Evolutionary conservation across 257 asterid species (phyloP).

Genomic region (Solanum chilense): DNA sequence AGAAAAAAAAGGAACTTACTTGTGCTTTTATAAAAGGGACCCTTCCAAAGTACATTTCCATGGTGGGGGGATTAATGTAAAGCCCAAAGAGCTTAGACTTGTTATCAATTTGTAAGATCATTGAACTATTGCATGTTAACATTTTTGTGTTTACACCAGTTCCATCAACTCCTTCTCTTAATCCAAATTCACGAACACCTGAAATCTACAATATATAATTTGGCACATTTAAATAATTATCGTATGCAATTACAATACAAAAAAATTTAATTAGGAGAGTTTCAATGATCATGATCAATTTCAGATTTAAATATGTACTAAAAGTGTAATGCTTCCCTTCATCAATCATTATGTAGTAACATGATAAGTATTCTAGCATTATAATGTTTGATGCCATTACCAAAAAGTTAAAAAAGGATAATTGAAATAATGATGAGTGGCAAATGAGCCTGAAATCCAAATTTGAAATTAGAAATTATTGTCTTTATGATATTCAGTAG

Average conservation of each 20-base stretch:
- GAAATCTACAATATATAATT: slow-evolving; percentile 23
- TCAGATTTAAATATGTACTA: neutral
- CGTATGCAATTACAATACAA: too few species aligned
- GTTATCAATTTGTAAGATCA: slow-evolving; percentile 40
- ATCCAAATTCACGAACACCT: slow-evolving; percentile 32
- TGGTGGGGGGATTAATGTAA: slow-evolving; percentile 44
- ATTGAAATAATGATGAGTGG: neutral
- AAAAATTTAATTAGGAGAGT: neutral
- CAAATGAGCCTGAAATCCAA: slow-evolving; percentile 22
- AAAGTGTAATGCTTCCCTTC: neutral
- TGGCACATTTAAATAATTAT: neutral
- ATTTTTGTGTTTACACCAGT: slow-evolving; percentile 71
- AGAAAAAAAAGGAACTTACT: slow-evolving; percentile 18
- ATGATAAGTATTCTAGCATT: neutral
- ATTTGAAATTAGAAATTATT: too few species aligned
- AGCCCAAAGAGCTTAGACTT: slow-evolving; percentile 62
- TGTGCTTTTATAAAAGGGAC: slow-evolving; percentile 50
- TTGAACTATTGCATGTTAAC: slow-evolving; percentile 49
- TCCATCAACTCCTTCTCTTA: slow-evolving; percentile 66
- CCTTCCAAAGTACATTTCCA: slow-evolving; percentile 28
- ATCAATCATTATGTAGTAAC: neutral
- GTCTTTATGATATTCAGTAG: too few species aligned
- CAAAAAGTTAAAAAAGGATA: neutral
- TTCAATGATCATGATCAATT: neutral
- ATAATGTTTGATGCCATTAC: neutral